Percentiles rank a stretch among this genome's conserved stretches.
Conservation (phyloP, 768 basidiomycete species). For the Podaxis carcinomalis region DNA sequence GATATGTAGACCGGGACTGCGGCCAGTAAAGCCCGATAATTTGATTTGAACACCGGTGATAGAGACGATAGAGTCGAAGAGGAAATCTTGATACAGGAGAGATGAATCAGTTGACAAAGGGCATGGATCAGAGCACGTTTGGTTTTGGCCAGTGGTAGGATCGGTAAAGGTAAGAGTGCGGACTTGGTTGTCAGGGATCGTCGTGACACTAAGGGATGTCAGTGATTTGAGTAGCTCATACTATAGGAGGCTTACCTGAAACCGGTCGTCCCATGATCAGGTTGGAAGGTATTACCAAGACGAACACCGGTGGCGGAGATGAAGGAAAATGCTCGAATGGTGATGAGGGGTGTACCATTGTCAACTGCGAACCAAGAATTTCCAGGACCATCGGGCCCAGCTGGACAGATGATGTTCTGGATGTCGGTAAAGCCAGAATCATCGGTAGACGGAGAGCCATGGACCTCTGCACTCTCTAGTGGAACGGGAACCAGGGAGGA, state of each 20-base stretch:
- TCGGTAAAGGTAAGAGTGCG: conserved; percentile 77
- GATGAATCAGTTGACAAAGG: conserved; percentile 75
- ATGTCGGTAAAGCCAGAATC: conserved; percentile 61
- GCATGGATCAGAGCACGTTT: conserved; percentile 75
- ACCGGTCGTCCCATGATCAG: conserved; percentile 75
- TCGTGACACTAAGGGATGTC: conserved; percentile 56
- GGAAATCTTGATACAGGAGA: conserved; percentile 89
- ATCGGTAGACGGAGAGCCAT: conserved; percentile 59
- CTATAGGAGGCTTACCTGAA: conserved; percentile 62
- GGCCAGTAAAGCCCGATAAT: conserved; percentile 70
- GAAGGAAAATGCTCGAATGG: conserved; percentile 68
- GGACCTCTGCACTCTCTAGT: conserved; percentile 50
- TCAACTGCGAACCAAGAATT: conserved; percentile 84
- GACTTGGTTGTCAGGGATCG: conserved; percentile 86
- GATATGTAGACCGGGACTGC: conserved; percentile 79
- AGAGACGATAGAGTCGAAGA: conserved; percentile 59
- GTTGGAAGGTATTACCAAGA: conserved; percentile 86
- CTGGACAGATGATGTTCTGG: conserved; percentile 75
- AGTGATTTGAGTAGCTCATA: conserved; percentile 10
- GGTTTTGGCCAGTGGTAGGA: conserved; percentile 66
- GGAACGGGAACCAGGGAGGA: conserved; percentile 86
- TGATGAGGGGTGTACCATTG: conserved; percentile 67
- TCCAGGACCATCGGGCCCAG: conserved; percentile 73
- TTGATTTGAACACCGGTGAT: conserved; percentile 90
- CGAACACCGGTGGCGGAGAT: conserved; percentile 78